Percentiles rank a stretch among this genome's conserved stretches.
Evolutionary conservation across 78 protist species (phyloP).

Genomic region (Emiliania huxleyi): DNA sequence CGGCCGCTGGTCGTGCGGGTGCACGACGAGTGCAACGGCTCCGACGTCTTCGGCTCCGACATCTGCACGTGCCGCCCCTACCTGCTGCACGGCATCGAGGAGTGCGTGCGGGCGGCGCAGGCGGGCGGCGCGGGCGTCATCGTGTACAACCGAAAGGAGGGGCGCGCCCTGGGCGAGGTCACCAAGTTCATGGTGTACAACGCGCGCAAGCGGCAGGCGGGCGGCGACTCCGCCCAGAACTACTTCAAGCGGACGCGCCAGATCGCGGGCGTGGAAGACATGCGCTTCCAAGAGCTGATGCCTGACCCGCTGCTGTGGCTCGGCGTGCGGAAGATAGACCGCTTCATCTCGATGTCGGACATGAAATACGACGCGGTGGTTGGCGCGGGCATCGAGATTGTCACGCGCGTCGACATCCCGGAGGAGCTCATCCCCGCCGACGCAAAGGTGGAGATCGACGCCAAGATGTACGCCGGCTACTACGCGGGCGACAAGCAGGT

Average conservation of each 20-base stretch:
- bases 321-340: conserved; percentile 40
- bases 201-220: conserved; percentile 38
- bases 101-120: conserved; percentile 38
- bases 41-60: conserved; percentile 62
- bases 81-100: conserved; percentile 49
- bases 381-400: conserved; percentile 18
- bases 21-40: conserved; percentile 67
- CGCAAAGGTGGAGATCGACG: conserved; percentile 54
- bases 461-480: conserved; percentile 50
- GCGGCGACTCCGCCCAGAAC: conserved; percentile 41
- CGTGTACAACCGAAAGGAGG: conserved; percentile 60
- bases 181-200: conserved; percentile 64
- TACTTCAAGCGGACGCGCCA: conserved; percentile 50
- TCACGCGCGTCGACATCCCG: conserved; percentile 44
- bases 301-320: conserved; percentile 57
- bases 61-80: conserved; percentile 63
- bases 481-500: not conserved
- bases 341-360: conserved; percentile 44
- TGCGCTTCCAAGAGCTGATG: conserved; percentile 56
- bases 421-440: conserved; percentile 48
- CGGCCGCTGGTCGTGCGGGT: conserved; percentile 41
- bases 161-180: conserved; percentile 58
- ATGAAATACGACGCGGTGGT: conserved; percentile 51
- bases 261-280: conserved; percentile 49
- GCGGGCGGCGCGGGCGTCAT: conserved; percentile 60